Evolutionary conservation across 2,329 filamentous ascomycete genomes (phyloP).

Genomic region (Hymenotorrendiella dingleyae): DNA sequence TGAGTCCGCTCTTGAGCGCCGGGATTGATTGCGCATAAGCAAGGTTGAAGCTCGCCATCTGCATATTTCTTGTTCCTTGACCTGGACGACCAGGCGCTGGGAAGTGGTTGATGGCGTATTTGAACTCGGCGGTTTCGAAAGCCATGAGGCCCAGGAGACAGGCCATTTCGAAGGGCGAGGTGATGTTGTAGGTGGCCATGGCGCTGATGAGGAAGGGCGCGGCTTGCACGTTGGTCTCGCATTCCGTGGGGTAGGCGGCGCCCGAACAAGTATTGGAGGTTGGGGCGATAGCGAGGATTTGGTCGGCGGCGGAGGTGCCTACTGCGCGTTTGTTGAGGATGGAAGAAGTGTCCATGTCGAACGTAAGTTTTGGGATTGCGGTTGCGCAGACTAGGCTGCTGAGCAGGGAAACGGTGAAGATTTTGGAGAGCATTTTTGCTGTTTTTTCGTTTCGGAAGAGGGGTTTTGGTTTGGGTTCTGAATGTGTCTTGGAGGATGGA

Average conservation of each 20-base stretch:
- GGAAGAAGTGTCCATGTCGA: background rate
- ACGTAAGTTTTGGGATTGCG: conserved; percentile 4
- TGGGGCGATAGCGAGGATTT: conserved; percentile 39
- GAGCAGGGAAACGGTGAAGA: conserved; percentile 4
- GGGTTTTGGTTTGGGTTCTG: background rate
- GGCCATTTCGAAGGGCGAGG: conserved; percentile 47
- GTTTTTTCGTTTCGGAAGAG: background rate
- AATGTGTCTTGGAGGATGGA: background rate
- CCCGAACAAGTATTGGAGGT: conserved; percentile 40
- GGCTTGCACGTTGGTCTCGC: conserved; percentile 45
- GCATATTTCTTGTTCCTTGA: conserved; percentile 62
- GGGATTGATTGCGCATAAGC: conserved; percentile 46
- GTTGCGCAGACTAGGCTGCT: conserved; percentile 5
- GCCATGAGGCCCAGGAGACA: conserved; percentile 55
- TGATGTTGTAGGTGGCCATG: conserved; percentile 49
- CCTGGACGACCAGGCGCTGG: conserved; percentile 43
- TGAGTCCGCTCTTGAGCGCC: conserved; percentile 34
- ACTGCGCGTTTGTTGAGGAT: conserved; percentile 8
- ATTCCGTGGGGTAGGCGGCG: conserved; percentile 42
- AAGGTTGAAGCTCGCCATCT: conserved; percentile 47
- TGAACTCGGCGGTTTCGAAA: conserved; percentile 55
- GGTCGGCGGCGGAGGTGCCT: conserved; percentile 9
- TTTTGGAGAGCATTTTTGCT: conserved; percentile 5
- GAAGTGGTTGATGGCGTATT: conserved; percentile 55
- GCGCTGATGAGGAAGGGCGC: conserved; percentile 43